Conservation (phyloP, 2,329 filamentous ascomycete genomes). For the Colletotrichum aenigma region DNA sequence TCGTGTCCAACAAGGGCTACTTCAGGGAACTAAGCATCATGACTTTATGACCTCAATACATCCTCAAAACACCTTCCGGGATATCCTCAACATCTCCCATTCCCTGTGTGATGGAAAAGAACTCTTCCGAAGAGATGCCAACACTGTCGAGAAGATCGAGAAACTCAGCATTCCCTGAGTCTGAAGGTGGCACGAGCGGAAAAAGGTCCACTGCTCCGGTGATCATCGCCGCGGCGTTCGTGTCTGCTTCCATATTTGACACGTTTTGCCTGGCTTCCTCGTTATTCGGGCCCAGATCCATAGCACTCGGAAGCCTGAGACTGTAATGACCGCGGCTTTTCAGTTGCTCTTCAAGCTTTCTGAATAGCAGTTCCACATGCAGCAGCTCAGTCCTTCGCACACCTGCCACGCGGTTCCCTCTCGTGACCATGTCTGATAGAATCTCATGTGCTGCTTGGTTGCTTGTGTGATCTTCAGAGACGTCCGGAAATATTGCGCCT, state of each 20-base stretch:
- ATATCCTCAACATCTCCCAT: neutral
- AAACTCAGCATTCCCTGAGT: neutral
- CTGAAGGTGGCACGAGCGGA: neutral
- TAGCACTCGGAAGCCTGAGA: neutral
- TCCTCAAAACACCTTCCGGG: neutral
- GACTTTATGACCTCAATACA: neutral
- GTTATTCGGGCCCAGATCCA: neutral
- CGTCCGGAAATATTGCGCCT: neutral
- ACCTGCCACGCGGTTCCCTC: neutral
- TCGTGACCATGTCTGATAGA: neutral
- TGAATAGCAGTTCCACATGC: neutral
- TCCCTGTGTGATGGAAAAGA: neutral
- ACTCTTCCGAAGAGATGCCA: neutral
- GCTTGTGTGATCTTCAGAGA: neutral
- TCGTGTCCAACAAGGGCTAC: neutral
- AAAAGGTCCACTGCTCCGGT: neutral
- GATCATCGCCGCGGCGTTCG: neutral
- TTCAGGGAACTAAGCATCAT: rapidly evolving
- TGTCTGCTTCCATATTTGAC: neutral
- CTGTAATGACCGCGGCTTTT: neutral
- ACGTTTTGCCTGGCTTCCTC: neutral
- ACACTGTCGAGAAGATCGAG: neutral
- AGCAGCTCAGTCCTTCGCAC: neutral
- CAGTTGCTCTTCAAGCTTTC: neutral
- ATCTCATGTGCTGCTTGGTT: neutral